These are phyloP conservation scores for Phytophthora idaei DNA, from an alignment of 352 stramenopile genomes.

Conservation along the genomic window DNA sequence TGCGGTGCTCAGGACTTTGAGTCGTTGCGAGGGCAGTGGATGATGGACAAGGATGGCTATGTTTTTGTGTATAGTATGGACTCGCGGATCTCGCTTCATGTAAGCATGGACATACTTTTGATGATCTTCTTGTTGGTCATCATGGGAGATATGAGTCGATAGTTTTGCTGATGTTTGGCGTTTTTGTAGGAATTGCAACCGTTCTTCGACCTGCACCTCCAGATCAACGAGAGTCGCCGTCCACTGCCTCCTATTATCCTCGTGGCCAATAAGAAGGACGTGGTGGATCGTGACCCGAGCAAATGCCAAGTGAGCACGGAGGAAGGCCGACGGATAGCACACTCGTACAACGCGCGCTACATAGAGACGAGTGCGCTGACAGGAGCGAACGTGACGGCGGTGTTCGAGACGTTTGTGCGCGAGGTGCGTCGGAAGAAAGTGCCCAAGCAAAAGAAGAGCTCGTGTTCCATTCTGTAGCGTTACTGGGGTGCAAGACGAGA, in stretches of 20 bases:
- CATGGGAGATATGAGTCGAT: not conserved
- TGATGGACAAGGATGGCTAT: constrained; percentile 93
- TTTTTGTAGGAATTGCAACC: constrained; percentile 75
- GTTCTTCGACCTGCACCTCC: constrained; percentile 88
- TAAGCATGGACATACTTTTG: constrained; percentile 30
- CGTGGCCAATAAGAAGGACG: constrained; percentile 91
- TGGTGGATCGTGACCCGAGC: constrained; percentile 80
- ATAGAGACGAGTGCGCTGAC: constrained; percentile 89
- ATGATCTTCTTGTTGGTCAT: not conserved
- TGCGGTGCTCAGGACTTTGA: constrained; percentile 74
- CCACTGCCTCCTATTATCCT: constrained; percentile 85
- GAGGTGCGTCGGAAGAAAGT: constrained; percentile 85
- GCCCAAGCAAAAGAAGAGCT: constrained; percentile 76
- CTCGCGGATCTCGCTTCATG: constrained; percentile 85
- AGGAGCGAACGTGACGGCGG: constrained; percentile 82
- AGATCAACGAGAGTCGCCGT: constrained; percentile 88
- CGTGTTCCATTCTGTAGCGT: constrained; percentile 71
- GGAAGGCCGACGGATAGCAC: constrained; percentile 82
- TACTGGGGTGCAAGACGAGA: constrained; percentile 7
- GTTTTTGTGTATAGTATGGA: constrained; percentile 93
- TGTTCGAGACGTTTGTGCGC: constrained; percentile 89
- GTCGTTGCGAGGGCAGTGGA: constrained; percentile 87
- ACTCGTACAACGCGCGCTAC: constrained; percentile 88
- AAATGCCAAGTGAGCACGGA: constrained; percentile 88
- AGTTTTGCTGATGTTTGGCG: not conserved